Percentiles rank a stretch among this genome's conserved stretches.
Conservation (phyloP, 768 basidiomycete species). For the Suillus americanus region DNA sequence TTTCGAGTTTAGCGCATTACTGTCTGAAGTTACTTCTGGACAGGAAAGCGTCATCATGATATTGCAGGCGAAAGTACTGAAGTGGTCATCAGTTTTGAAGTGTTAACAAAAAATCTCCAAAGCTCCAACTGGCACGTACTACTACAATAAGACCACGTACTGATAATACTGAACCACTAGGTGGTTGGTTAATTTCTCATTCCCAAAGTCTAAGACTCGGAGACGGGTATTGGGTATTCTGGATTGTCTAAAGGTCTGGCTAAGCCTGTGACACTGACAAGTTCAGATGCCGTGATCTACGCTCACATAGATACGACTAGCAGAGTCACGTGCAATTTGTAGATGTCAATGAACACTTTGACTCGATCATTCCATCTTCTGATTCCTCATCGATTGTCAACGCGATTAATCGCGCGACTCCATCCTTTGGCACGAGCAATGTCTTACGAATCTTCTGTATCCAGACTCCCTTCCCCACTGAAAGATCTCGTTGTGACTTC, state of each 20-base stretch:
- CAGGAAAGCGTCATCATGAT: background rate
- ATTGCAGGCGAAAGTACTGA: background rate
- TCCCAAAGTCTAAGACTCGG: background rate
- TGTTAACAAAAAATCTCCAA: background rate
- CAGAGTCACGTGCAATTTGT: slow-evolving; percentile 29
- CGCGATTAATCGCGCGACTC: background rate
- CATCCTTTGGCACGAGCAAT: slow-evolving; percentile 34
- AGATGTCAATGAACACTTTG: slow-evolving; percentile 17
- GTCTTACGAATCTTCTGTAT: slow-evolving; percentile 52
- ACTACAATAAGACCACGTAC: background rate
- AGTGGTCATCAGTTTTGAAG: background rate
- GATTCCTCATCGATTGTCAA: slow-evolving; percentile 21
- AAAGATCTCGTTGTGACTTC: slow-evolving; percentile 54
- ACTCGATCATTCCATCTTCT: slow-evolving; percentile 22
- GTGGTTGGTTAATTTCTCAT: background rate
- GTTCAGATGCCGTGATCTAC: too few relatives aligned
- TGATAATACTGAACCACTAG: background rate
- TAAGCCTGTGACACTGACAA: too few relatives aligned
- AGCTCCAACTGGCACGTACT: background rate
- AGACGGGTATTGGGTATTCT: background rate
- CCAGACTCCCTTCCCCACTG: slow-evolving; percentile 45
- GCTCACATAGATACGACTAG: too few relatives aligned
- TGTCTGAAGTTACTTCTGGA: background rate
- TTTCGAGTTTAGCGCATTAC: background rate
- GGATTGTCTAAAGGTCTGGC: background rate